Evolutionary conservation across 805 yeast species (phyloP), one percentile per base, ranked within the genome.

Genomic region (Jamesozyma lodderae): DNA sequence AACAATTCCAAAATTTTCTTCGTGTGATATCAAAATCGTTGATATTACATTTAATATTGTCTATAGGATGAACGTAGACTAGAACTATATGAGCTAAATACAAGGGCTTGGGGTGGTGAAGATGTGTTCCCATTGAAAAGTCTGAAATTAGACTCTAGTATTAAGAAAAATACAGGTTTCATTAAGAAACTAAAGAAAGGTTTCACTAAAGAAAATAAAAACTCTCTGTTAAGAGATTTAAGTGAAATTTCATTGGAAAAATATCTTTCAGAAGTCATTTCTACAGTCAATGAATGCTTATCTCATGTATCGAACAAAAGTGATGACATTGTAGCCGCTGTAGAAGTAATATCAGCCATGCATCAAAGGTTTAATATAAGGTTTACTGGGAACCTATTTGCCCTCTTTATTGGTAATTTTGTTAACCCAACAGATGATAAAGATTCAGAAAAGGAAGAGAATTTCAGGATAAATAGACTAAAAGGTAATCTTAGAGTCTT

Each of bases 81-180:
- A 14, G 49, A 66, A 35, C 57, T 74, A 6, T 45, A 46, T 23
- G 62, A 60, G 15, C 47, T 66, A 19, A 79, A 79, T 48, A 29
- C 41, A 0, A 48, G 54, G 38, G 79, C 81, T 2, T 77, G 84
- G 82, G 54, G 58, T 25, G 81, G 77, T 1, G 70, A 62, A 17
- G 48, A 44, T 15, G 60, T 60, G n/a, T 52, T 54, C 36, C 51
- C 52, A n/a, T 31, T 52, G 11, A 39, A 46, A 7, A 43, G 41
- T 13, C 36, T 48, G 8, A 73, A 71, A 43, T 57, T 77, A 8
- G 95, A 87, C 53, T 66, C 94, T 0, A 80, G 88, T 40, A 64
- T 87, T 46, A 87, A 87, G 65, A 83, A 80, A 56, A 84, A 88
- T 53, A 75, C 85, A 3, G 81, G 86, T 0, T 82, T 84, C 51